Evolutionary conservation across 1,284 basidiomycete species (phyloP).

Genomic region (Ganoderma multipileum): DNA sequence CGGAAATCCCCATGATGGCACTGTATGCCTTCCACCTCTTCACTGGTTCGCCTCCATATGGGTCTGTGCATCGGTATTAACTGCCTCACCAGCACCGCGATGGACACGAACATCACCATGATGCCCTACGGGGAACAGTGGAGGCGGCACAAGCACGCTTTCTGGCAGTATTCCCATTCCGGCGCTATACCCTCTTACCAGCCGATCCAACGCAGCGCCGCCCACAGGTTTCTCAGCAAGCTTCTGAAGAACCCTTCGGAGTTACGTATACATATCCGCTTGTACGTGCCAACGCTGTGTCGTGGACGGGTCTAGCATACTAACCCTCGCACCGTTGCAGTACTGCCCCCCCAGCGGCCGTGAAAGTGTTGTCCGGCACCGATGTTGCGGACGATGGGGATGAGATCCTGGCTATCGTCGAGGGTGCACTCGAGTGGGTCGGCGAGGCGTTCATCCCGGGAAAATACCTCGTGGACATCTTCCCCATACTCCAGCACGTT

Average conservation of each 20-base stretch:
- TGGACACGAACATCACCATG: conserved; percentile 1
- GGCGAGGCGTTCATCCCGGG: conserved; percentile 11
- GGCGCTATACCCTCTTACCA: neutral
- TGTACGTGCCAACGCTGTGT: neutral
- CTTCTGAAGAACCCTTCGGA: conserved; percentile 1
- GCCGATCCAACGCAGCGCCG: neutral
- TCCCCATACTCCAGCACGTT: conserved; percentile 32
- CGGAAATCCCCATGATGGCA: neutral
- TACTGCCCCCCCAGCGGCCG: conserved; percentile 8
- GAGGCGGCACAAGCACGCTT: conserved; percentile 18
- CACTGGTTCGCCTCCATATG: neutral
- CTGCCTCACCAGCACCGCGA: conserved; percentile 4
- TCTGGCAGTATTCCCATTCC: conserved; percentile 21
- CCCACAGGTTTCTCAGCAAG: conserved; percentile 10
- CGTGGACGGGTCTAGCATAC: neutral
- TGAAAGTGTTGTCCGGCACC: conserved; percentile 20
- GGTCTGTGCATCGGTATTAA: neutral
- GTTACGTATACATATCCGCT: conserved; percentile 3
- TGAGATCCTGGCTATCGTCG: conserved; percentile 5
- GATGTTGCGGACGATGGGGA: conserved; percentile 14
- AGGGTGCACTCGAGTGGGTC: neutral
- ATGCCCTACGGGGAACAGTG: conserved; percentile 20
- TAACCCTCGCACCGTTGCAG: neutral
- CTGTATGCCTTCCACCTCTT: neutral
- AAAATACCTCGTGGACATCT: conserved; percentile 19